Conservation (phyloP, 306 rosid genomes). For the Prunus mume region DNA sequence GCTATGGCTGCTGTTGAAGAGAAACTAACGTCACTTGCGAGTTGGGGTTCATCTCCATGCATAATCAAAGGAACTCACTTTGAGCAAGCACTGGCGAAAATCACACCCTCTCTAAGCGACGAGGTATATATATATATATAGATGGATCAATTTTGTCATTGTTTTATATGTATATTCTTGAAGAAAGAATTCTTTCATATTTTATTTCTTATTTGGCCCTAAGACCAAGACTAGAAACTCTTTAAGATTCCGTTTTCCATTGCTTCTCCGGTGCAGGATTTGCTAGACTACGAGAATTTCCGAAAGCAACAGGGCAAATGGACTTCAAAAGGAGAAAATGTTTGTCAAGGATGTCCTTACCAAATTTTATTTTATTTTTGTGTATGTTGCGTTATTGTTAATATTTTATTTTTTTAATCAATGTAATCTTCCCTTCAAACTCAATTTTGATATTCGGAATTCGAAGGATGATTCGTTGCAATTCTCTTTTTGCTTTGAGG, state of each 20-base stretch:
- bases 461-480: neutral
- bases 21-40: neutral
- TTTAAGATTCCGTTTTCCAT: neutral
- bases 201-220: no score
- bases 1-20: constrained; percentile 42
- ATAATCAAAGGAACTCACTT: constrained; percentile 16
- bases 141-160: neutral
- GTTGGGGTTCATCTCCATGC: neutral
- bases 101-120: constrained; percentile 11
- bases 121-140: neutral
- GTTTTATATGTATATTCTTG: neutral
- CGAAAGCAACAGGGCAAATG: neutral
- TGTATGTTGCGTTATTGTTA: no score
- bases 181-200: neutral
- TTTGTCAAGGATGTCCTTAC: no score
- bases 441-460: no score
- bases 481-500: neutral
- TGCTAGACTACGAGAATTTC: neutral
- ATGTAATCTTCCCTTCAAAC: no score
- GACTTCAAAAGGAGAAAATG: no score
- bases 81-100: constrained; percentile 7
- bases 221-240: neutral
- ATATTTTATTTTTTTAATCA: no score
- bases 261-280: neutral
- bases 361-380: rapidly evolving